phyloP scores from a whole-genome alignment of 305 asterid genomes.

The Fraxinus paxiana region DNA sequence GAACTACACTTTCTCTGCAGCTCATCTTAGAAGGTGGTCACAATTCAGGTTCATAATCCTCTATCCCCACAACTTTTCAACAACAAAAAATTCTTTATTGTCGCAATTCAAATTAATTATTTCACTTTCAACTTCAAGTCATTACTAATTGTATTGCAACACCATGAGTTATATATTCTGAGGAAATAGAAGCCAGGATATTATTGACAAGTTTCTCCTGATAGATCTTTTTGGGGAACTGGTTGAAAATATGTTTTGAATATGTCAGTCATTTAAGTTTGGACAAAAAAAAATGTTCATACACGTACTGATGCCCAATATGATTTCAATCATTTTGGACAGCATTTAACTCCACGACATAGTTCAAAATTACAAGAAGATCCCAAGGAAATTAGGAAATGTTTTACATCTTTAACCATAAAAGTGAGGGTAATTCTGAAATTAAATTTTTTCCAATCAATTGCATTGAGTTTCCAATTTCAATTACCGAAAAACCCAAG shows the following conservation, averaged over 20 bases:
- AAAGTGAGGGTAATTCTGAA: not conserved
- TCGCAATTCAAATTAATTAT: not conserved
- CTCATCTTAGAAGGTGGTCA: not conserved
- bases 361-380: not conserved
- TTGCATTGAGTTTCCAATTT: not conserved
- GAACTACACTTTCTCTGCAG: not conserved
- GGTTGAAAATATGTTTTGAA: not conserved
- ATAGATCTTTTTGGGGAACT: not conserved
- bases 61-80: not conserved
- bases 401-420: not conserved
- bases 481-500: not conserved
- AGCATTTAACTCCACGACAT: not conserved
- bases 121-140: not conserved
- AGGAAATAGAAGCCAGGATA: not conserved
- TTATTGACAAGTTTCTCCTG: not conserved
- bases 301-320: not conserved
- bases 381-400: not conserved
- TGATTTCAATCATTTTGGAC: not conserved
- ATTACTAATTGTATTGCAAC: not conserved
- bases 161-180: not conserved
- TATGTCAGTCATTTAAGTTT: not conserved
- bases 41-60: not conserved
- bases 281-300: not conserved
- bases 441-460: not conserved
- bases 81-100: not conserved